These are phyloP conservation scores for Aspergillus nanangensis DNA, from an alignment of 495 filamentous ascomycete species.

Conservation along the genomic window DNA sequence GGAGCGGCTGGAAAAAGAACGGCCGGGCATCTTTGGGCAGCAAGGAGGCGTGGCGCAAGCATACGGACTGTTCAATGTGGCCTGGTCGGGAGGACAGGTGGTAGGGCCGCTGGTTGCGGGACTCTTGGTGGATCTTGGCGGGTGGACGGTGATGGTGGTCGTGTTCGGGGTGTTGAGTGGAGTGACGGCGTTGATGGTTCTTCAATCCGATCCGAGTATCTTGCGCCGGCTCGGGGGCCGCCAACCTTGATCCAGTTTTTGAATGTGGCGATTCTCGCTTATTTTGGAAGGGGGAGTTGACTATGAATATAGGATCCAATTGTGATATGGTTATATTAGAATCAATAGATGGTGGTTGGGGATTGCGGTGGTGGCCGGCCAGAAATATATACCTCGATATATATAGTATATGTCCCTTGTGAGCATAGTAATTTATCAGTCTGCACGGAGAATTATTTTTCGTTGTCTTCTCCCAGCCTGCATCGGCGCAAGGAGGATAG, in stretches of 20 bases:
- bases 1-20: slow-evolving; percentile 25
- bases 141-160: slow-evolving; percentile 38
- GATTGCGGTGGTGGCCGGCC: too few relatives aligned
- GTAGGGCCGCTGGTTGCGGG: slow-evolving; percentile 55
- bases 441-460: too few relatives aligned
- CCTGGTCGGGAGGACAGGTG: slow-evolving; percentile 57
- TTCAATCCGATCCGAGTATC: slow-evolving; percentile 6
- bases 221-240: background rate
- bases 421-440: too few relatives aligned
- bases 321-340: too few relatives aligned
- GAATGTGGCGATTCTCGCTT: too few relatives aligned
- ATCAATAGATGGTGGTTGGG: too few relatives aligned
- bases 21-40: slow-evolving; percentile 44
- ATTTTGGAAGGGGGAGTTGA: too few relatives aligned
- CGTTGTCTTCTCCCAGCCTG: too few relatives aligned
- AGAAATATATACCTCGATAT: too few relatives aligned
- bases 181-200: slow-evolving; percentile 18
- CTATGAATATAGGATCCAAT: too few relatives aligned
- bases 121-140: slow-evolving; percentile 24
- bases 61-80: slow-evolving; percentile 57
- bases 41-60: slow-evolving; percentile 55
- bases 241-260: background rate
- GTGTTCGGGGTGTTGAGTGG: slow-evolving; percentile 29
- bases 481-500: too few relatives aligned
- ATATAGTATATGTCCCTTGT: too few relatives aligned